Conservation (phyloP, 805 yeast species). For the Candida loeiensis region DNA sequence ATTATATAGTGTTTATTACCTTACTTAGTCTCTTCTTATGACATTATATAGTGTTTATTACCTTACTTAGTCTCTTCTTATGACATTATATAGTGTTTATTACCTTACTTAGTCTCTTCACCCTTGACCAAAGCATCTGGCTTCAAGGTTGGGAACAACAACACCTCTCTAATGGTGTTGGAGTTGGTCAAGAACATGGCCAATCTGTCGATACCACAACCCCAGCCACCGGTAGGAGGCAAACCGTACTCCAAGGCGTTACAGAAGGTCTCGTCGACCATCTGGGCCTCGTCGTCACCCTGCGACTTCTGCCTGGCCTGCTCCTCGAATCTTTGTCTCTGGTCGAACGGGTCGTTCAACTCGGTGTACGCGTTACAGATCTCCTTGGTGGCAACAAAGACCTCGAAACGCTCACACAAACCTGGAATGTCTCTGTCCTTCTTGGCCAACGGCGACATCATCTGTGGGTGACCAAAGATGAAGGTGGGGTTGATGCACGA, state of each 20-base stretch:
- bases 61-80: background rate
- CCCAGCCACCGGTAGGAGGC: constrained; percentile 99
- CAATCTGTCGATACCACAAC: constrained; percentile 97
- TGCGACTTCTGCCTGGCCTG: constrained; percentile 98
- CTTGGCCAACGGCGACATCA: constrained; percentile 99
- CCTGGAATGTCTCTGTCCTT: constrained; percentile 91
- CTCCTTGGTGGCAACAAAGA: constrained; percentile 97
- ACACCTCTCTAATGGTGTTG: constrained; percentile 94
- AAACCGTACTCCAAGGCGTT: constrained; percentile 97
- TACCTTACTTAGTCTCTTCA: constrained; percentile 21
- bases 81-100: background rate
- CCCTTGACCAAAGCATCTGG: constrained; percentile 62
- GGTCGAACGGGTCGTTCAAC: constrained; percentile 98
- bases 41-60: no score
- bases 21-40: no score
- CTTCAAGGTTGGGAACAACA: constrained; percentile 97
- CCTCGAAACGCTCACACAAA: constrained; percentile 96
- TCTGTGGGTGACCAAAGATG: constrained; percentile 97
- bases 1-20: no score
- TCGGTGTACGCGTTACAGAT: constrained; percentile 98
- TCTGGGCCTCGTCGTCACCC: constrained; percentile 98
- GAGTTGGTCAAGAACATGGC: constrained; percentile 98
- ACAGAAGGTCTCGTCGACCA: constrained; percentile 95
- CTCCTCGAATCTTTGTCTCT: constrained; percentile 95
- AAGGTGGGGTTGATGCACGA: constrained; percentile 94